Conservation (phyloP, 257 asterid genomes). For the Gentiana straminea region DNA sequence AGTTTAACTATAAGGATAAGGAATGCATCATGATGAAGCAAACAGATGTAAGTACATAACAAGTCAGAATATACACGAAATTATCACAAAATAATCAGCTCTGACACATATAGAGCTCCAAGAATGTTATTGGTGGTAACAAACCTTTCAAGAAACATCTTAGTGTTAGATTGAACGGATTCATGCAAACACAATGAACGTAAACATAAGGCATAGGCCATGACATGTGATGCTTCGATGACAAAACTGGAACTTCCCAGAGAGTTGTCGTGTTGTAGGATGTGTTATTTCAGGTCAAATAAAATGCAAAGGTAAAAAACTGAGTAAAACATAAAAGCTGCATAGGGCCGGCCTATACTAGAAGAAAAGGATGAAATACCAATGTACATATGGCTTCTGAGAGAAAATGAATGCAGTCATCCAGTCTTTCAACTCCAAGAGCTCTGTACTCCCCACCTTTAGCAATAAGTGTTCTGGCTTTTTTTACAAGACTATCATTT, state of each 20-base stretch:
- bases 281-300: constrained; percentile 5
- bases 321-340: not conserved
- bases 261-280: constrained; percentile 34
- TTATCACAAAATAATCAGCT: no score
- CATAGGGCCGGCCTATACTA: constrained; percentile 1
- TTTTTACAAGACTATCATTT: constrained; percentile 9
- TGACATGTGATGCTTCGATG: no score
- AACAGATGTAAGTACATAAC: no score
- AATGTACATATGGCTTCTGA: constrained; percentile 55
- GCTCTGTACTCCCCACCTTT: constrained; percentile 65
- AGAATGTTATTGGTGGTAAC: constrained; percentile 5
- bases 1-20: no score
- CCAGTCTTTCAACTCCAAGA: constrained; percentile 32
- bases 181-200: constrained; percentile 63
- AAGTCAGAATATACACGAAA: no score
- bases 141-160: constrained; percentile 44
- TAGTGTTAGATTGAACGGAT: constrained; percentile 2
- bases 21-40: no score
- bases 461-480: constrained; percentile 56
- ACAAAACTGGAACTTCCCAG: constrained; percentile 21
- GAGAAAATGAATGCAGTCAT: constrained; percentile 61
- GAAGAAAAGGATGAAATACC: constrained; percentile 32
- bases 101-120: no score
- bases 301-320: not conserved
- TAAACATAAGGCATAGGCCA: constrained; percentile 27